Evolutionary conservation across 176 grass and related monocot species (phyloP), one percentile per base, ranked within the genome.

Genomic region (Ananas comosus): DNA sequence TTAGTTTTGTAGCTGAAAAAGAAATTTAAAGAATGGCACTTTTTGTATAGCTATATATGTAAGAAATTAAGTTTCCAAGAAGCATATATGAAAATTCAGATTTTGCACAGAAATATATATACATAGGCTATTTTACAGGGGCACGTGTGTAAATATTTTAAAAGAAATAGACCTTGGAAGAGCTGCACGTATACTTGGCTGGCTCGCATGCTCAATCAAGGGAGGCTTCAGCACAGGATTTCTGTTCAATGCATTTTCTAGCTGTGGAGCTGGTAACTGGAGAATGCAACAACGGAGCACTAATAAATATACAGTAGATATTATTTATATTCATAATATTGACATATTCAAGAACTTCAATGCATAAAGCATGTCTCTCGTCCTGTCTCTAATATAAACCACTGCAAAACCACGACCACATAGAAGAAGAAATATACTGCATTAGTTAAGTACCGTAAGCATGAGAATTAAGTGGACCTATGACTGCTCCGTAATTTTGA

Each of bases 221-320:
- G 86, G 86, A 14, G 84, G 74, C 79, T 85, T 97, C 59, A 97
- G 81, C 66, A 74, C 68, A 14, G 79, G 84, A 75, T 92, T 87
- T 79, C 82, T 97, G 49, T 51, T 92, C 70, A 97, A 72, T 16
- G 93, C 86, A 72, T 89, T 92, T 81, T 92, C 93, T 67, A 97
- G 87, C 80, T 97, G 93, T 50, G 88, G 86, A 76, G 93, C 89
- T 72, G 93, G 93, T 76, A 97, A 82, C 89, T 97, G 82, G 51
- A 50, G 61, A 79, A 79, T 11, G 21, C 14, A 79, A 74, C 71
- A 64, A 61, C 10, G 10, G 5, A n/a, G 56, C 56, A 61, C 21
- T 61, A 10, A 61, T 42, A 61, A n/a, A 18, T 16, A 61, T 61
- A 61, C 1, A 17, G 21, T 19, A 61, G n/a, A 13, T 58, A 58